A percentile compares a stretch with the other conserved stretches of the same genome.
Conservation (phyloP, 1,284 basidiomycete species). For the Microbotryomycetes sp. region DNA sequence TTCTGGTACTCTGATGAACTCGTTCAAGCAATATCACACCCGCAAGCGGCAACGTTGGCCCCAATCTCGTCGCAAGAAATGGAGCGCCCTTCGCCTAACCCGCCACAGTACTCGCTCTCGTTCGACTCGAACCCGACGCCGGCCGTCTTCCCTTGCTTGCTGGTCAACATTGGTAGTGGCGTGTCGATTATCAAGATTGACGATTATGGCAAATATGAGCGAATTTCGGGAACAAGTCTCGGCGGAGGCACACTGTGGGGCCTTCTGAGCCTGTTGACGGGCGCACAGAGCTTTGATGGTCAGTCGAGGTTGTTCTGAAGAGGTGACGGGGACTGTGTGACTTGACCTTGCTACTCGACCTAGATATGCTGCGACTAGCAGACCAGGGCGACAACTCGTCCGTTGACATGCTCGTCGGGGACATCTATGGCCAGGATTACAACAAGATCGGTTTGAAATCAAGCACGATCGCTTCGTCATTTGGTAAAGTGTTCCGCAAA, state of each 20-base stretch:
- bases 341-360: conserved; percentile 13
- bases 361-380: conserved; percentile 93
- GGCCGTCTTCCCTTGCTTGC: conserved; percentile 78
- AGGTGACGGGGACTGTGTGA: background rate
- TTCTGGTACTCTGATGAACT: conserved; percentile 99
- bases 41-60: conserved; percentile 34
- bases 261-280: conserved; percentile 83
- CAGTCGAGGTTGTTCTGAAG: conserved; percentile 38
- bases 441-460: conserved; percentile 90
- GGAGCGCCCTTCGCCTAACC: conserved; percentile 83
- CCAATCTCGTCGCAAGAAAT: conserved; percentile 44
- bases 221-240: conserved; percentile 92
- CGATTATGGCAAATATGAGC: conserved; percentile 88
- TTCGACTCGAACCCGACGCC: conserved; percentile 63
- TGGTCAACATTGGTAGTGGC: conserved; percentile 97
- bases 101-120: conserved; percentile 79
- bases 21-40: conserved; percentile 74
- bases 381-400: conserved; percentile 87
- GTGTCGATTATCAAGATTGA: conserved; percentile 97
- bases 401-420: conserved; percentile 98
- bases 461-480: conserved; percentile 93
- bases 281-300: conserved; percentile 95
- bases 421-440: conserved; percentile 89
- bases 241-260: conserved; percentile 99
- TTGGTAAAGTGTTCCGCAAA: conserved; percentile 97